Evolutionary conservation across 495 filamentous ascomycete genomes (phyloP).

Genomic region (Penicillium taxi): DNA sequence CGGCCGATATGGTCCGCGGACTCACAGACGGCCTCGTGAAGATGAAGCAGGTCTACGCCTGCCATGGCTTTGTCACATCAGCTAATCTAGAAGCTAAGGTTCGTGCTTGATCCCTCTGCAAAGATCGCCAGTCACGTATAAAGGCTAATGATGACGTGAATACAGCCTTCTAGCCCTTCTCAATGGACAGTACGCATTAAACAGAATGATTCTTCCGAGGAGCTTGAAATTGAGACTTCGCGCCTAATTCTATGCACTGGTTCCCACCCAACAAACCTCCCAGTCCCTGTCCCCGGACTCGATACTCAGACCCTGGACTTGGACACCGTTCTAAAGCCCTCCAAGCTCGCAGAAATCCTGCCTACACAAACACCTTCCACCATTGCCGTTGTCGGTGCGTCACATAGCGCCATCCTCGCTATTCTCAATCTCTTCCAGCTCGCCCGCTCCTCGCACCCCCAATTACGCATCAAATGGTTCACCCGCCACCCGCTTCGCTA

Average conservation of each 20-base stretch:
- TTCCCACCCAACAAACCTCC: slow-evolving; percentile 39
- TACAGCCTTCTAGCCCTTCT: slow-evolving; percentile 12
- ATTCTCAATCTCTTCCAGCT: slow-evolving; percentile 52
- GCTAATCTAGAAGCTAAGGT: slow-evolving; percentile 30
- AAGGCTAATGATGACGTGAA: slow-evolving; percentile 9
- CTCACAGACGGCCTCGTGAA: slow-evolving; percentile 43
- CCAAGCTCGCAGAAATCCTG: slow-evolving; percentile 36
- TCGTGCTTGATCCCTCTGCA: background rate
- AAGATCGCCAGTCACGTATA: background rate
- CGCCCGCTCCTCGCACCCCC: slow-evolving; percentile 39
- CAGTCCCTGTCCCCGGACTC: slow-evolving; percentile 28
- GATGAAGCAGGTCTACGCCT: slow-evolving; percentile 36
- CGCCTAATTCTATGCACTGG: slow-evolving; percentile 53
- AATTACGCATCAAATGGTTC: slow-evolving; percentile 52
- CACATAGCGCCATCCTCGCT: slow-evolving; percentile 54
- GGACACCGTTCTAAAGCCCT: slow-evolving; percentile 49
- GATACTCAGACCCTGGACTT: slow-evolving; percentile 39
- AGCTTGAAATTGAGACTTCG: slow-evolving; percentile 29
- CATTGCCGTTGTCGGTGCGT: slow-evolving; percentile 51
- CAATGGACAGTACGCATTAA: slow-evolving; percentile 41
- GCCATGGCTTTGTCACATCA: slow-evolving; percentile 34
- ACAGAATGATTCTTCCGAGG: slow-evolving; percentile 16
- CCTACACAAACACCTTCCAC: slow-evolving; percentile 28
- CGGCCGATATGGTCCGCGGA: slow-evolving; percentile 45
- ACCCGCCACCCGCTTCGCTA: slow-evolving; percentile 53